Evolutionary conservation across 257 asterid genomes (phyloP).

Genomic region (Forsythia suspensa): DNA sequence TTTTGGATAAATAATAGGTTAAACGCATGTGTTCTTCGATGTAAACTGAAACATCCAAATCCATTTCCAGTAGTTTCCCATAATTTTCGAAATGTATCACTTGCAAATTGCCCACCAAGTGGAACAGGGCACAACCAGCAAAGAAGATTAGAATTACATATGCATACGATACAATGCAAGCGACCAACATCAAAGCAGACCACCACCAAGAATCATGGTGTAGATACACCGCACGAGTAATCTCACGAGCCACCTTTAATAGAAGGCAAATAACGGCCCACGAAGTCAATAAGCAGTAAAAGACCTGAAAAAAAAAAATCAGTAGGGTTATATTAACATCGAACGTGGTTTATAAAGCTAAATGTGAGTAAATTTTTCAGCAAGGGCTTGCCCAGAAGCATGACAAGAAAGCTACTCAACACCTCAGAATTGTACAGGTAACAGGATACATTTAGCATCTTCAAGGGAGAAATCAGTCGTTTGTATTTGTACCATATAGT

Average conservation of each 20-base stretch:
- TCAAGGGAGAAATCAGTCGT: neutral
- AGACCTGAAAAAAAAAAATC: slow-evolving; percentile 44
- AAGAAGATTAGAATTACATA: slow-evolving; percentile 67
- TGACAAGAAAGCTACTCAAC: neutral
- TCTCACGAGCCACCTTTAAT: slow-evolving; percentile 66
- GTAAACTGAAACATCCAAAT: slow-evolving; percentile 69
- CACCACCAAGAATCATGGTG: slow-evolving; percentile 55
- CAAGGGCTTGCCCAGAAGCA: neutral
- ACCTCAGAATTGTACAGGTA: neutral
- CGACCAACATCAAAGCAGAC: slow-evolving; percentile 38
- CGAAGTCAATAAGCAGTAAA: slow-evolving; percentile 51
- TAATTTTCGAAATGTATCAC: slow-evolving; percentile 72
- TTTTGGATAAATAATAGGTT: slow-evolving; percentile 59
- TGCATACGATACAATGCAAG: slow-evolving; percentile 67
- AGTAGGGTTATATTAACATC: neutral
- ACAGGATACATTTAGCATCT: neutral
- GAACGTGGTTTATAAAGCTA: neutral
- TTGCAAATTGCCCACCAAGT: slow-evolving; percentile 79
- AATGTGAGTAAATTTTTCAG: neutral
- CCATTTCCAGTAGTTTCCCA: slow-evolving; percentile 69
- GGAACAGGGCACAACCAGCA: slow-evolving; percentile 64
- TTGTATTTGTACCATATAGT: neutral
- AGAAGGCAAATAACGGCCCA: slow-evolving; percentile 66
- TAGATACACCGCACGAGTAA: slow-evolving; percentile 55
- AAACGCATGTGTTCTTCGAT: slow-evolving; percentile 80